phyloP scores from a whole-genome alignment of 352 stramenopile species.

The Phytopythium sindhum region DNA sequence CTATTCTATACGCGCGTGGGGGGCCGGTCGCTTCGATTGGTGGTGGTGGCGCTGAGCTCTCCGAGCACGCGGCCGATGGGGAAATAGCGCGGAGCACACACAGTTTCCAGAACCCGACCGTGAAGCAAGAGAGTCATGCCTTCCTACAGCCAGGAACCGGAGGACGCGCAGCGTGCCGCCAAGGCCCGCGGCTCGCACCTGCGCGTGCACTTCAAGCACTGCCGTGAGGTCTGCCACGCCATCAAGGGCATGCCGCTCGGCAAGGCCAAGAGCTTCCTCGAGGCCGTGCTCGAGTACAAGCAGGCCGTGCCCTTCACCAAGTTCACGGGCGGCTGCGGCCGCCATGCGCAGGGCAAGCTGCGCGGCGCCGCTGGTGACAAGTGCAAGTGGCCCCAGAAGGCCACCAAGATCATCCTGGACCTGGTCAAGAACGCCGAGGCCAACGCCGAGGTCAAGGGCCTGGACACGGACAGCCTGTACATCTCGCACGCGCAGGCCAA shows the following conservation, averaged over 20 bases:
- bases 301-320: constrained; percentile 98
- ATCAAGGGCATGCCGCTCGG: constrained; percentile 97
- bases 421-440: constrained; percentile 98
- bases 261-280: constrained; percentile 95
- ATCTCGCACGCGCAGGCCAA: constrained; percentile 98
- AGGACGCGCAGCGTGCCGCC: constrained; percentile 83
- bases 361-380: constrained; percentile 94
- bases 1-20: not conserved
- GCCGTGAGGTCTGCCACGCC: constrained; percentile 96
- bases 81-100: not conserved
- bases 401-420: constrained; percentile 98
- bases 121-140: constrained; percentile 75
- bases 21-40: constrained; percentile 6
- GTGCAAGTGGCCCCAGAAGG: constrained; percentile 99
- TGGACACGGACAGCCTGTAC: constrained; percentile 95
- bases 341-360: constrained; percentile 97
- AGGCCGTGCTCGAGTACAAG: constrained; percentile 98
- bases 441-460: constrained; percentile 98
- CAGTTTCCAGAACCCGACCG: constrained; percentile 79
- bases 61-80: not conserved
- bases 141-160: constrained; percentile 89
- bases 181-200: constrained; percentile 97
- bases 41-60: constrained; percentile 9
- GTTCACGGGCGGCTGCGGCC: constrained; percentile 98
- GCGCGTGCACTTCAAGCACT: constrained; percentile 99